These are phyloP conservation scores for Alnus rubra DNA, from an alignment of 306 rosid genomes.

Conservation along the genomic window DNA sequence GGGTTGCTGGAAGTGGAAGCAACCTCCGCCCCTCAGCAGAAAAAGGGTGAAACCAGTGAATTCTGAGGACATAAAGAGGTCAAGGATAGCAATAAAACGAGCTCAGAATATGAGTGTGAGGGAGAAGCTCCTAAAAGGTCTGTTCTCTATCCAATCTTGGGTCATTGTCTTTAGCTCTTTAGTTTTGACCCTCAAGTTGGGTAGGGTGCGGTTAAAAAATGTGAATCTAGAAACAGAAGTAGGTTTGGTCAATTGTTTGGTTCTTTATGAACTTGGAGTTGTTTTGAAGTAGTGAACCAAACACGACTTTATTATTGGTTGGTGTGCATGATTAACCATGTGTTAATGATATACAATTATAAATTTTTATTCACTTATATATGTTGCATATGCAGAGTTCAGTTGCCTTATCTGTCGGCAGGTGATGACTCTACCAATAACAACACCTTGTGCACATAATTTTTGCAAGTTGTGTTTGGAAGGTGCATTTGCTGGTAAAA, in stretches of 20 bases:
- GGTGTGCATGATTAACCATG: background rate
- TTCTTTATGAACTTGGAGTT: background rate
- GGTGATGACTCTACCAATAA: slow-evolving; percentile 49
- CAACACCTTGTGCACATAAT: slow-evolving; percentile 75
- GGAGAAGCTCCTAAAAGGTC: slow-evolving; percentile 55
- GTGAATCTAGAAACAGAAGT: background rate
- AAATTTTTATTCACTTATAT: background rate
- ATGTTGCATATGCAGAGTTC: slow-evolving; percentile 48
- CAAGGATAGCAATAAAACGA: slow-evolving; percentile 20
- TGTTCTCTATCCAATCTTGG: background rate
- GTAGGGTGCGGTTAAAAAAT: background rate
- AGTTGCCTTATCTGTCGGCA: slow-evolving; percentile 58
- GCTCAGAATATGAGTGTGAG: slow-evolving; percentile 20
- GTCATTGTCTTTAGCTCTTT: background rate
- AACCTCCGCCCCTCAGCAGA: slow-evolving; percentile 53
- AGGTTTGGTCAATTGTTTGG: background rate
- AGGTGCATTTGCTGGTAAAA: slow-evolving; percentile 52
- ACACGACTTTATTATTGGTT: background rate
- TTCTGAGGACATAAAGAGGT: slow-evolving; percentile 10
- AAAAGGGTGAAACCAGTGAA: slow-evolving; percentile 24
- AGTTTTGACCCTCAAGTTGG: background rate
- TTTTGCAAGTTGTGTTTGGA: slow-evolving; percentile 71
- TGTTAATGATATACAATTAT: background rate
- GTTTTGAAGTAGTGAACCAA: background rate
- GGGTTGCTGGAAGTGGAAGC: slow-evolving; percentile 63